Evolutionary conservation across 805 yeast species (phyloP), one percentile per base, ranked within the genome.

Genomic region (Candida sakaeoensis): DNA sequence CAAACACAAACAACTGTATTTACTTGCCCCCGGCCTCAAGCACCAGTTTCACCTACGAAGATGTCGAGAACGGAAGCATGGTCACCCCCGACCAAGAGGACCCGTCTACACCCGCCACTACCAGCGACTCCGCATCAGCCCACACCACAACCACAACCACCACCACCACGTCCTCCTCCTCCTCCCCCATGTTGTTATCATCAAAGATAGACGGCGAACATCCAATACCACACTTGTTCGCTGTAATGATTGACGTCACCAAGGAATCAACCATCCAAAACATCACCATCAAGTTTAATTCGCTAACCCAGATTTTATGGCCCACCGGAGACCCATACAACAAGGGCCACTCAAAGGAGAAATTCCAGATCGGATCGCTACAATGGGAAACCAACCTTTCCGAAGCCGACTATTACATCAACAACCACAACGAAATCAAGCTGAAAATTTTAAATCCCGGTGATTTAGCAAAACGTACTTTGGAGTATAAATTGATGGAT

Each of bases 211-310:
- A 70, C 40, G 45, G 63, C 3, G 66, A 65, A 8, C 55, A 57
- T 2, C 72, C 70, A 8, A 69, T 74, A 2, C 72, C 80, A 1
- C 79, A 75, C 49, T 75, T 77, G 2, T 65, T 78, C 46, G 83
- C 78, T 0, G 64, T 78, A 2, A 61, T 77, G 4, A 47, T 77
- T 1, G 73, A 76, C 37, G 48, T 76, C 1, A 51, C 57, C 17
- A 70, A 65, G 37, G 72, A 68, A 26, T 27, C 46, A 16, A 40
- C 57, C 2, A 52, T 72, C 3, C 58, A 67, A 17, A 61, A 58
- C 27, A 51, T 77, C 24, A 57, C 58, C 29, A 49, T 74, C 9
- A 72, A 69, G 37, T 60, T 79, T 37, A 65, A 60, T 40, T 68
- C 79, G 1, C 44, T 58, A 4, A 66, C 72, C 5, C 61, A 67